Conservation (phyloP, 202 grass and related monocot species). For the Hordeum pubiflorum region DNA sequence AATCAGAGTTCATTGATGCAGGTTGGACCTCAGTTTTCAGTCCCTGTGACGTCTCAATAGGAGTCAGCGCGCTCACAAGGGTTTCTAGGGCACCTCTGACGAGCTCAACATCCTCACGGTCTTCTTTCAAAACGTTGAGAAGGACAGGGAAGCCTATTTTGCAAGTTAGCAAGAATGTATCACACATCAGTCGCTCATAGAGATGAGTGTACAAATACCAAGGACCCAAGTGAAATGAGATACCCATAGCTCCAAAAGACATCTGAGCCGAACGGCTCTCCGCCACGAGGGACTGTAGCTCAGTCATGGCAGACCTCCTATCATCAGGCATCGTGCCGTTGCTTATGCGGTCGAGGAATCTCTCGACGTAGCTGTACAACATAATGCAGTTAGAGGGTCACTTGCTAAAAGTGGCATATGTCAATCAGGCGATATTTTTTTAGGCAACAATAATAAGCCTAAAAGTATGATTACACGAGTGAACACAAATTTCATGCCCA, state of each 20-base stretch:
- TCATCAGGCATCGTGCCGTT: conserved; percentile 80
- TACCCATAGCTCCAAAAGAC: conserved; percentile 92
- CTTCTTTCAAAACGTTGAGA: conserved; percentile 81
- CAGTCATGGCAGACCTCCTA: conserved; percentile 78
- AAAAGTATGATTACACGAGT: background rate
- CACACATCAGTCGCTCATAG: background rate
- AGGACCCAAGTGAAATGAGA: background rate
- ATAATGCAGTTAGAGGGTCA: background rate
- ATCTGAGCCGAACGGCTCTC: conserved; percentile 89
- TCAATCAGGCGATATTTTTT: background rate
- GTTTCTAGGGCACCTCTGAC: conserved; percentile 88
- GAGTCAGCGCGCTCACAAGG: conserved; percentile 68
- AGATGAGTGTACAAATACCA: background rate
- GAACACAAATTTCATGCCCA: background rate
- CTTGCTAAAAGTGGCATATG: background rate
- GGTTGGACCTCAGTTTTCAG: conserved; percentile 78
- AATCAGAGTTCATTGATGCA: conserved; percentile 81
- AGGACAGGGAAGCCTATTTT: conserved; percentile 86
- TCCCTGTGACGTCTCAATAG: conserved; percentile 61
- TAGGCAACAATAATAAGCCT: background rate
- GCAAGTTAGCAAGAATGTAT: conserved; percentile 7
- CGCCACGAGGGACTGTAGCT: conserved; percentile 80
- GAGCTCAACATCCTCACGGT: conserved; percentile 88
- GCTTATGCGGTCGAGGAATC: conserved; percentile 81
- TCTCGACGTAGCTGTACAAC: conserved; percentile 57